Evolutionary conservation across 257 asterid genomes (phyloP), one percentile per base, ranked within the genome.

Genomic region (Orobanche coerulescens): DNA sequence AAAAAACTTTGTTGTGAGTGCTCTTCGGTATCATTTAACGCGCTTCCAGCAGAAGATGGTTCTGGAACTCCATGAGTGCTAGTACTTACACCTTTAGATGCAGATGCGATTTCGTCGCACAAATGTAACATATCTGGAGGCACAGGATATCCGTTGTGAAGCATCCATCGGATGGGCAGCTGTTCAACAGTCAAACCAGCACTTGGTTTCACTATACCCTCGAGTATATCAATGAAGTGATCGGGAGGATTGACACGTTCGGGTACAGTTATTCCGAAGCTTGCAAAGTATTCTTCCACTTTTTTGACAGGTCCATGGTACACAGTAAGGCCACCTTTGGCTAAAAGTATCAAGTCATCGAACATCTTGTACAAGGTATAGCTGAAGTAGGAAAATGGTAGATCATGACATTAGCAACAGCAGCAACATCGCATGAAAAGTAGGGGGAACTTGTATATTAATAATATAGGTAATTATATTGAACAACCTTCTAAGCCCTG

Each of bases 161-260:
- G 97, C 99, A 93, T 93, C 99, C 99, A 93, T 58, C 96, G 76
- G 39, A 89, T 85, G 0, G 99, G 99, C 22, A 93, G 87, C 74
- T 84, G 99, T 72, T 89, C 80, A 71, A 74, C 86, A 2, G 82
- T 79, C 74, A 83, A 70, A 31, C 80, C 89, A 20, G 72, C 76
- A 56, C 73, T 57, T 31, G 86, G 97, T 75, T 84, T 93, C 49
- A 68, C 70, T 31, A 93, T 83, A 51, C 95, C 96, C 87, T 90
- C 97, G 31, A 90, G 95, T 64, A 87, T 73, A 82, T 90, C 97
- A 55, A 90, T 90, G 81, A 73, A 79, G 80, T 90, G 87, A 70
- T 90, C 97, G 10, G 97, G 95, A 63, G 97, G 97, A 78, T 82
- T 85, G 56, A 81, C 89, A 44, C 96, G 94, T 4, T 90, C 97